Evolutionary conservation across 1,284 basidiomycete species (phyloP).

Genomic region (Ustilago tritici): DNA sequence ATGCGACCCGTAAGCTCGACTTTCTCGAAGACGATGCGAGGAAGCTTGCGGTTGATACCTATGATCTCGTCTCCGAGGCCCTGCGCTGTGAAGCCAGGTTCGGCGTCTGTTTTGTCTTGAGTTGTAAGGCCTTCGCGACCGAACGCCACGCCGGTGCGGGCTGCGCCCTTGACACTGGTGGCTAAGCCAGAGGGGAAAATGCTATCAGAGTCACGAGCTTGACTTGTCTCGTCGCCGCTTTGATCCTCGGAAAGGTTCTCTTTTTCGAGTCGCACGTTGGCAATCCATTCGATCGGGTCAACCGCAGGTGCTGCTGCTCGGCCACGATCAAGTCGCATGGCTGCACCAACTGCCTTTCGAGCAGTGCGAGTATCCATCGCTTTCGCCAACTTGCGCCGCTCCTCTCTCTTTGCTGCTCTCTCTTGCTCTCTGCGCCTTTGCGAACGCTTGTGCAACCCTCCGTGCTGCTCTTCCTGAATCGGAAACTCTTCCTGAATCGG

Average conservation of each 20-base stretch:
- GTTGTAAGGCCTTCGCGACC: slow-evolving; percentile 28
- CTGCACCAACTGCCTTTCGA: slow-evolving; percentile 33
- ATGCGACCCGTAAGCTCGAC: slow-evolving; percentile 60
- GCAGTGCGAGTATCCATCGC: slow-evolving; percentile 7
- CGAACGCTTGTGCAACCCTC: slow-evolving; percentile 14
- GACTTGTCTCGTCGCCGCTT: slow-evolving; percentile 23
- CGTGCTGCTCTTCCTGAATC: slow-evolving; percentile 36
- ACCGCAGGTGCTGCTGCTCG: slow-evolving; percentile 37
- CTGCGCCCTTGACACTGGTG: slow-evolving; percentile 11
- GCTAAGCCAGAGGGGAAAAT: slow-evolving; percentile 9
- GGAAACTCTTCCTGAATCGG: slow-evolving; percentile 45
- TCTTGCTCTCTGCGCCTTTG: slow-evolving; percentile 23
- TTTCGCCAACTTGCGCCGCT: slow-evolving; percentile 23
- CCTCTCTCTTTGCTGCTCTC: slow-evolving; percentile 18
- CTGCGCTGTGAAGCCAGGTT: slow-evolving; percentile 38
- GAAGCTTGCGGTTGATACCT: slow-evolving; percentile 56
- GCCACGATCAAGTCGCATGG: slow-evolving; percentile 47
- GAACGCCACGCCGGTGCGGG: slow-evolving; percentile 14
- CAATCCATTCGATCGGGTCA: slow-evolving; percentile 59
- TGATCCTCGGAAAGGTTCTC: slow-evolving; percentile 33
- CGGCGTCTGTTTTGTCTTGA: slow-evolving; percentile 40
- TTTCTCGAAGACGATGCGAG: slow-evolving; percentile 56
- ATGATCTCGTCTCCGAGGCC: slow-evolving; percentile 57
- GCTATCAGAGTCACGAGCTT: slow-evolving; percentile 20
- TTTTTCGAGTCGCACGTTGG: slow-evolving; percentile 54